Conservation (phyloP, 768 basidiomycete genomes). For the Mycena galericulata region DNA sequence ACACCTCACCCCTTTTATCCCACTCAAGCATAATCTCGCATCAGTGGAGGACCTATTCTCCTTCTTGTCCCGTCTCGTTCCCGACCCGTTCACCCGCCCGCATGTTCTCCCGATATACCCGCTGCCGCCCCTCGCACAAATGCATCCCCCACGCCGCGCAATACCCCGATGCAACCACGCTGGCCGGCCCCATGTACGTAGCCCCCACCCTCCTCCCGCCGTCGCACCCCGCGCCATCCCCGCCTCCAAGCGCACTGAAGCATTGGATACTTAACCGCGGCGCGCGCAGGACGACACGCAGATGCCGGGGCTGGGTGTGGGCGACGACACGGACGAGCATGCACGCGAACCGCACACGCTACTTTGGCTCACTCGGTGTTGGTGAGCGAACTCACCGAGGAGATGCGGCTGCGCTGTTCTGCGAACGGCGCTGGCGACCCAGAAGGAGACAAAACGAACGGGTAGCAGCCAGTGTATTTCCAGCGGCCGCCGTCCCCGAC, state of each 20-base stretch:
- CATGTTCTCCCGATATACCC: conserved; percentile 69
- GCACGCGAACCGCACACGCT: conserved; percentile 64
- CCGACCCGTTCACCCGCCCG: conserved; percentile 68
- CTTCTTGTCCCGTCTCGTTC: conserved; percentile 70
- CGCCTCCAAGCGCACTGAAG: conserved; percentile 49
- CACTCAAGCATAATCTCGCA: conserved; percentile 8
- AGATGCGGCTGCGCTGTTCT: conserved; percentile 51
- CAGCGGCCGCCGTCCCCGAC: neutral
- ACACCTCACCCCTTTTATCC: neutral
- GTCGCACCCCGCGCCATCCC: conserved; percentile 6
- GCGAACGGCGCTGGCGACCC: conserved; percentile 27
- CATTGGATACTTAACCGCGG: conserved; percentile 73
- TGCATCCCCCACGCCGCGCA: conserved; percentile 42
- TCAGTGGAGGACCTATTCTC: conserved; percentile 88
- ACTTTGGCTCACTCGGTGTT: conserved; percentile 75
- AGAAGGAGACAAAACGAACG: neutral
- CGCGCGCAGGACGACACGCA: conserved; percentile 40
- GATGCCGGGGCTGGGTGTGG: conserved; percentile 35
- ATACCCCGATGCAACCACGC: conserved; percentile 35
- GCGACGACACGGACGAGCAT: conserved; percentile 56
- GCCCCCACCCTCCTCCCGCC: conserved; percentile 31
- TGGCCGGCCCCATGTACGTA: conserved; percentile 34
- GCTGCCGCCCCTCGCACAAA: conserved; percentile 30
- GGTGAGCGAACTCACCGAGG: conserved; percentile 58
- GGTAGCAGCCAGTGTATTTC: neutral